These are phyloP conservation scores for Chlorella sp. DNA, from an alignment of 139 green algal genomes.

Conservation along the genomic window DNA sequence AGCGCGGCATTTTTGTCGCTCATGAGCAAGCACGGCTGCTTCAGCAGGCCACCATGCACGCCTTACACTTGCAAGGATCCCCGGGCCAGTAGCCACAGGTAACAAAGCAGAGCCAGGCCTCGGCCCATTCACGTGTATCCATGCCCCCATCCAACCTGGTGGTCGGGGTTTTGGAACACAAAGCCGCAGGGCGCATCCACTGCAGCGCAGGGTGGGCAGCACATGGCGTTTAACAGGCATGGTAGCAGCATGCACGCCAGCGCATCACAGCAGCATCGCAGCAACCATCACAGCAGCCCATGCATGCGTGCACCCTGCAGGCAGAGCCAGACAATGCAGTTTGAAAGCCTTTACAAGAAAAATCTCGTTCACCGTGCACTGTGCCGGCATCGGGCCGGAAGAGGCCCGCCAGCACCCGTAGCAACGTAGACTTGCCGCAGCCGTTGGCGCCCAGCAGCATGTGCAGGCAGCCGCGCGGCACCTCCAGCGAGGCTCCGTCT, in stretches of 20 bases:
- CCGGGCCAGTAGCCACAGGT: no score
- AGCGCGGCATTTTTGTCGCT: no score
- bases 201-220: not conserved
- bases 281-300: not conserved
- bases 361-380: slow-evolving; percentile 40
- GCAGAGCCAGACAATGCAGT: not conserved
- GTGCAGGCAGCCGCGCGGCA: slow-evolving; percentile 82
- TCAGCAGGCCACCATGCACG: no score
- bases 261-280: not conserved
- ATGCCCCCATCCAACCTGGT: slow-evolving; percentile 69
- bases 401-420: slow-evolving; percentile 88
- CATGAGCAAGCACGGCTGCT: slow-evolving; percentile 48
- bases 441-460: slow-evolving; percentile 96
- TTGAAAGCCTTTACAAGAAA: no score
- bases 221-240: not conserved
- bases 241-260: no score
- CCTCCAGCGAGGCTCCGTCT: slow-evolving; percentile 21
- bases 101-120: no score
- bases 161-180: slow-evolving; percentile 99
- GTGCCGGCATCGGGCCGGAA: slow-evolving; percentile 65
- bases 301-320: not conserved
- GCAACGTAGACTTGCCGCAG: slow-evolving; percentile 88
- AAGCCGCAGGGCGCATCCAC: slow-evolving; percentile 78
- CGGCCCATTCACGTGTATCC: no score
- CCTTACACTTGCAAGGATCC: no score